A percentile compares a stretch with the other conserved stretches of the same genome.
These are phyloP conservation scores for Fusarium tuaranense DNA, from an alignment of 2,329 filamentous ascomycete species.

Conservation along the genomic window DNA sequence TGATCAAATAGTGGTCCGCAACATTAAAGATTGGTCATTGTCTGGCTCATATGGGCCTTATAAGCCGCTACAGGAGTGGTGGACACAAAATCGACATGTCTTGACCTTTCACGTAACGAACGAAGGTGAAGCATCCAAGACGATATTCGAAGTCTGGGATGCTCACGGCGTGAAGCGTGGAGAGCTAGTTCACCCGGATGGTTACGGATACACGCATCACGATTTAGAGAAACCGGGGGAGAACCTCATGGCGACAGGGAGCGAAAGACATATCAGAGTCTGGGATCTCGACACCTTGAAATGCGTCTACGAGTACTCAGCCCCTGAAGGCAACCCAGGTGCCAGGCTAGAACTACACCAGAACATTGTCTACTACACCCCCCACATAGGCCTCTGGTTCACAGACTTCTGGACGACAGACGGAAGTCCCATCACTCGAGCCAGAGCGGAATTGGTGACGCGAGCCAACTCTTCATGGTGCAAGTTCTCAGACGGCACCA, in stretches of 20 bases:
- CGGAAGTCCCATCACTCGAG: neutral
- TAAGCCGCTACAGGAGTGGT: neutral
- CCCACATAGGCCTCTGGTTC: neutral
- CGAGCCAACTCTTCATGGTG: neutral
- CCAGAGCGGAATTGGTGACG: neutral
- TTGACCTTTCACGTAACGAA: neutral
- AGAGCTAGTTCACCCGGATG: neutral
- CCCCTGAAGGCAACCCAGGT: neutral
- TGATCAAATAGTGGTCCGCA: neutral
- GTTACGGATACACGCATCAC: neutral
- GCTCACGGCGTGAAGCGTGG: constrained; percentile 4
- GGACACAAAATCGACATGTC: neutral
- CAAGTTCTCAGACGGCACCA: constrained; percentile 6
- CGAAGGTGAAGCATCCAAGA: neutral
- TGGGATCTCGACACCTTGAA: constrained; percentile 14
- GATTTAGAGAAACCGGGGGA: neutral
- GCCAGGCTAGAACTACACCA: rapidly evolving
- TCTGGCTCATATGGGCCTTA: neutral
- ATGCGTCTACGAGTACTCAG: neutral
- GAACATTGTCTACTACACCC: neutral
- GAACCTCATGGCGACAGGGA: neutral
- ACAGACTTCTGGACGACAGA: neutral
- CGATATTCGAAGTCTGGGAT: constrained; percentile 20
- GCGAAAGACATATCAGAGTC: neutral
- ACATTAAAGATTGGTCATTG: constrained; percentile 14